These are phyloP conservation scores for Hippophae tibetana DNA, from an alignment of 306 rosid species.

Conservation along the genomic window DNA sequence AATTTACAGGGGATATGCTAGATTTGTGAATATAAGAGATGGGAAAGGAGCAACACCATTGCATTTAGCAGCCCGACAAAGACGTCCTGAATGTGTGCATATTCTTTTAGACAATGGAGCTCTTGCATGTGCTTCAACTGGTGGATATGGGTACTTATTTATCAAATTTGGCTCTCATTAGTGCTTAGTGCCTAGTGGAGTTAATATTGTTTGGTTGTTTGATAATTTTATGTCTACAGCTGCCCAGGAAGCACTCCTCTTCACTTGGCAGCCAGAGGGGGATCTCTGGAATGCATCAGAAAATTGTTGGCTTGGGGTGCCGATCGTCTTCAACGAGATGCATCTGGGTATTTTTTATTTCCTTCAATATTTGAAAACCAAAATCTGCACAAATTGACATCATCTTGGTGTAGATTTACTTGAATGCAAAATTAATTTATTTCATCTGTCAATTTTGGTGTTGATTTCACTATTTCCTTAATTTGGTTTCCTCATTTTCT, in stretches of 20 bases:
- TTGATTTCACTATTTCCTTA: background rate
- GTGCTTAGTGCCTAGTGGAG: background rate
- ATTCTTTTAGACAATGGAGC: conserved; percentile 77
- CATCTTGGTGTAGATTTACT: background rate
- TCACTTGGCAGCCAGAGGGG: conserved; percentile 95
- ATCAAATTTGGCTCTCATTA: background rate
- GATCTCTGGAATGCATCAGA: conserved; percentile 81
- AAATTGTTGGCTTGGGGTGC: conserved; percentile 95
- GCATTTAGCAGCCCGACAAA: conserved; percentile 87
- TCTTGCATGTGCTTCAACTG: conserved; percentile 81
- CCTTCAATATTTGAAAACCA: conserved; percentile 5
- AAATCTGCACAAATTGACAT: background rate
- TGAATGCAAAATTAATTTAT: background rate
- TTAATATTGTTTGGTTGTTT: conserved; percentile 17
- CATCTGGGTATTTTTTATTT: conserved; percentile 54
- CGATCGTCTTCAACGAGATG: conserved; percentile 87
- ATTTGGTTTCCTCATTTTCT: no score
- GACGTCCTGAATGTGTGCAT: conserved; percentile 74
- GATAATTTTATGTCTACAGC: conserved; percentile 40
- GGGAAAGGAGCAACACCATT: conserved; percentile 86
- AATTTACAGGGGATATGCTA: conserved; percentile 67
- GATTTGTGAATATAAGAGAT: conserved; percentile 94
- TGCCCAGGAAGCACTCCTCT: conserved; percentile 91
- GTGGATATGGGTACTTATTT: conserved; percentile 66
- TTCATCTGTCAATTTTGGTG: background rate